These are phyloP conservation scores for Coemansia umbellata DNA, from an alignment of 192 early-diverging fungal species.

Conservation along the genomic window DNA sequence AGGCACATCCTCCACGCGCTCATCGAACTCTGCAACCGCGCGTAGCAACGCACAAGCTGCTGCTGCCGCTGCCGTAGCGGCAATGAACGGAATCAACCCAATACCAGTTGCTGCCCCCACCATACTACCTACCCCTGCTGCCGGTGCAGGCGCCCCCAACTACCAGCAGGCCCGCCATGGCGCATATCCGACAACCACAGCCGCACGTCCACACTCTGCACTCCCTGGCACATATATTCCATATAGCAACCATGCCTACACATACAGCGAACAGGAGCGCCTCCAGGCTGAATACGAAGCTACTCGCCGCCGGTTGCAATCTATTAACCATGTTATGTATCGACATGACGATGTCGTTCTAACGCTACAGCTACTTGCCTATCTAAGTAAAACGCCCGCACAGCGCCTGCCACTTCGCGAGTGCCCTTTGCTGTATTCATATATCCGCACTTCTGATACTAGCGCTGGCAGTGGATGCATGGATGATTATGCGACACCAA, in stretches of 20 bases:
- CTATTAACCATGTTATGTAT: constrained; percentile 58
- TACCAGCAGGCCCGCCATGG: constrained; percentile 37
- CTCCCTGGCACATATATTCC: constrained; percentile 23
- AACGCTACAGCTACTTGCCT: constrained; percentile 80
- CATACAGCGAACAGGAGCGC: constrained; percentile 44
- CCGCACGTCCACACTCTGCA: constrained; percentile 1
- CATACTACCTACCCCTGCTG: constrained; percentile 7
- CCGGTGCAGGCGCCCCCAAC: constrained; percentile 23
- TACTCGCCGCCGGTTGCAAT: constrained; percentile 29
- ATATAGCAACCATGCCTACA: constrained; percentile 37
- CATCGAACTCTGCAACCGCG: constrained; percentile 21
- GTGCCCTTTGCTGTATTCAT: constrained; percentile 38
- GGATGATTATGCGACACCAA: constrained; percentile 18
- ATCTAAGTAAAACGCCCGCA: constrained; percentile 84
- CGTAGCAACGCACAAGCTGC: constrained; percentile 41
- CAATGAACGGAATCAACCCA: constrained; percentile 23
- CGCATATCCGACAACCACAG: constrained; percentile 12
- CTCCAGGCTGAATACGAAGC: constrained; percentile 40
- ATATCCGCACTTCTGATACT: constrained; percentile 7
- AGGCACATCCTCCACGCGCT: constrained; percentile 19
- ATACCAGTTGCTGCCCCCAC: constrained; percentile 16
- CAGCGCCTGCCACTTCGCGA: constrained; percentile 58
- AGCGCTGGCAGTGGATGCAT: constrained; percentile 5
- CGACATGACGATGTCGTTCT: constrained; percentile 79
- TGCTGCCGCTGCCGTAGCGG: constrained; percentile 33